Evolutionary conservation across 768 basidiomycete species (phyloP).

Genomic region (Naganishia onofrii): DNA sequence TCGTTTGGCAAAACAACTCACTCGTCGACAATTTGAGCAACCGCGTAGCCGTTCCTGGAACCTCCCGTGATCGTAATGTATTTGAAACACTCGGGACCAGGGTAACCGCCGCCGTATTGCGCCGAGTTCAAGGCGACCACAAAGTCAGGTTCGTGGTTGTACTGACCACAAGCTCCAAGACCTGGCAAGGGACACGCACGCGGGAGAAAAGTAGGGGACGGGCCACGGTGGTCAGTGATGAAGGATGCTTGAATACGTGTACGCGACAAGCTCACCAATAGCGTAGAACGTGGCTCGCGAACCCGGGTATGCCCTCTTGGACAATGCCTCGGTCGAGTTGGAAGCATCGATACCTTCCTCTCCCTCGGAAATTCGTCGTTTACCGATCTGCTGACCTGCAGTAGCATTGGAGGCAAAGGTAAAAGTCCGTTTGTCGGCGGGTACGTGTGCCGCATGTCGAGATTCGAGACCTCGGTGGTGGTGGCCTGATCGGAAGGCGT

Average conservation of each 20-base stretch:
- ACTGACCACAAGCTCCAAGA: constrained; percentile 32
- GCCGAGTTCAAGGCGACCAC: constrained; percentile 38
- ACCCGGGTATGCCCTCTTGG: constrained; percentile 21
- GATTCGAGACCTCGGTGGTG: constrained; percentile 23
- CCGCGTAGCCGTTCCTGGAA: constrained; percentile 54
- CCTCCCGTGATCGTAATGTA: constrained; percentile 62
- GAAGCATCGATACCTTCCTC: constrained; percentile 13
- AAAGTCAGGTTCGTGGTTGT: constrained; percentile 31
- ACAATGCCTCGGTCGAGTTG: constrained; percentile 13
- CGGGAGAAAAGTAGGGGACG: neutral
- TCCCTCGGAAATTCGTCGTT: constrained; percentile 9
- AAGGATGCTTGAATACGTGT: neutral
- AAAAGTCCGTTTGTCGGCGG: constrained; percentile 18
- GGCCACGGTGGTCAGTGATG: neutral
- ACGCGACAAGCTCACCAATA: constrained; percentile 5
- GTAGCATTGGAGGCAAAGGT: constrained; percentile 11
- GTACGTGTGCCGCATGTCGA: constrained; percentile 12
- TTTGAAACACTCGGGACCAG: constrained; percentile 64
- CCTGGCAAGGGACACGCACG: neutral
- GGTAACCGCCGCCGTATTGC: constrained; percentile 63
- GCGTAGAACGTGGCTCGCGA: constrained; percentile 29
- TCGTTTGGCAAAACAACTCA: constrained; percentile 7
- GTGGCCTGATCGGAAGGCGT: constrained; percentile 9
- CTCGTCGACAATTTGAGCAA: constrained; percentile 63
- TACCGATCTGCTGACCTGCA: constrained; percentile 17